Percentiles rank a stretch among this genome's conserved stretches.
Evolutionary conservation across 2,329 filamentous ascomycete genomes (phyloP).

Genomic region (Apiospora pterosperma): DNA sequence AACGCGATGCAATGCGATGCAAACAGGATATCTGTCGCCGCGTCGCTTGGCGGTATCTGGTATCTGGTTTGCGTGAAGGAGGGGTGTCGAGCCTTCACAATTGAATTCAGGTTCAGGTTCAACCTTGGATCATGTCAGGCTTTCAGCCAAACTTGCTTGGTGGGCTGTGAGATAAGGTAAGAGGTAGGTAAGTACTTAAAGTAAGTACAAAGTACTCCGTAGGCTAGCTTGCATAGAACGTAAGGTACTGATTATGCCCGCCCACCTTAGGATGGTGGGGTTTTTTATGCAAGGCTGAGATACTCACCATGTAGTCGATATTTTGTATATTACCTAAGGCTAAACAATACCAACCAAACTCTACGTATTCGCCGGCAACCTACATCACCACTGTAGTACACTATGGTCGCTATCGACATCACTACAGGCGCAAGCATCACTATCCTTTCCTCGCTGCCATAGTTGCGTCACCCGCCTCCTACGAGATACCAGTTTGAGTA

Average conservation of each 20-base stretch:
- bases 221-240: too few species aligned
- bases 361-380: background rate
- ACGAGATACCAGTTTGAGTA: background rate
- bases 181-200: background rate
- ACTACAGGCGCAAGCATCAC: background rate
- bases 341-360: background rate
- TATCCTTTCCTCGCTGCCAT: background rate
- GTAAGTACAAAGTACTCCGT: too few species aligned
- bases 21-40: background rate
- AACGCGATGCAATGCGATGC: background rate
- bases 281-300: background rate
- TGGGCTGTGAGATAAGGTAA: background rate
- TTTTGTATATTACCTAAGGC: background rate
- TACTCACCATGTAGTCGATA: too few species aligned
- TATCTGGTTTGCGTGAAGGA: background rate
- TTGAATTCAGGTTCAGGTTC: background rate
- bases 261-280: background rate
- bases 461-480: background rate
- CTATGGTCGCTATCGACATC: background rate
- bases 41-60: background rate
- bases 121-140: background rate
- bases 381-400: background rate
- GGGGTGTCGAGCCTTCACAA: conserved; percentile 1
- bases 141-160: background rate
- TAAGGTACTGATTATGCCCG: background rate